These are phyloP conservation scores for Trichocladium uniseriatum DNA, from an alignment of 495 filamentous ascomycete species.

Conservation along the genomic window DNA sequence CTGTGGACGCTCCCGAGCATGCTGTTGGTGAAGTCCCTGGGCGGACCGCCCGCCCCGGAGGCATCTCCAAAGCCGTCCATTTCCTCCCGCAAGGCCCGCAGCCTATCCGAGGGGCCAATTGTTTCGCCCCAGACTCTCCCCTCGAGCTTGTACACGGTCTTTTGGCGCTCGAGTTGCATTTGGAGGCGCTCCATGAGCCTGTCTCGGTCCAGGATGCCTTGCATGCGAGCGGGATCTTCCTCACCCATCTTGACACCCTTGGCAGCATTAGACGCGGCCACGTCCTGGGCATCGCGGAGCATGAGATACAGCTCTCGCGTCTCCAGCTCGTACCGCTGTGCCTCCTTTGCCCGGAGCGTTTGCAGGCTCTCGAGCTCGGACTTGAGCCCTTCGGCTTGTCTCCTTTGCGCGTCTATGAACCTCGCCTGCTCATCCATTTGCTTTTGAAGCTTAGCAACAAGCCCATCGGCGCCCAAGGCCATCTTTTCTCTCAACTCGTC, in stretches of 20 bases:
- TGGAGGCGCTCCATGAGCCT: slow-evolving; percentile 85
- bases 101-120: slow-evolving; percentile 74
- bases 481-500: slow-evolving; percentile 94
- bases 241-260: slow-evolving; percentile 53
- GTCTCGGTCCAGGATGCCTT: slow-evolving; percentile 87
- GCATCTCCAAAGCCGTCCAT: slow-evolving; percentile 65
- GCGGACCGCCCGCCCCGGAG: slow-evolving; percentile 16
- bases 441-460: slow-evolving; percentile 87
- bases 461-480: slow-evolving; percentile 84
- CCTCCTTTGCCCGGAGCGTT: slow-evolving; percentile 75
- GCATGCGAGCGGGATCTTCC: slow-evolving; percentile 66
- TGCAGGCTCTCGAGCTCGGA: slow-evolving; percentile 83
- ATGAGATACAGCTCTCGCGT: slow-evolving; percentile 96
- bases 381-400: slow-evolving; percentile 79
- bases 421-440: slow-evolving; percentile 85
- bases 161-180: slow-evolving; percentile 89
- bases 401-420: slow-evolving; percentile 78
- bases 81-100: slow-evolving; percentile 84
- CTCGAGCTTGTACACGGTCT: slow-evolving; percentile 96
- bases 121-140: slow-evolving; percentile 86
- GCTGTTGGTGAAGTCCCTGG: slow-evolving; percentile 40
- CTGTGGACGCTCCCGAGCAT: slow-evolving; percentile 57
- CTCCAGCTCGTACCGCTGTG: slow-evolving; percentile 91
- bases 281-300: slow-evolving; percentile 95
- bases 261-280: slow-evolving; percentile 76